These are phyloP conservation scores for Pyrenula massariospora DNA, from an alignment of 495 filamentous ascomycete species.

Conservation along the genomic window DNA sequence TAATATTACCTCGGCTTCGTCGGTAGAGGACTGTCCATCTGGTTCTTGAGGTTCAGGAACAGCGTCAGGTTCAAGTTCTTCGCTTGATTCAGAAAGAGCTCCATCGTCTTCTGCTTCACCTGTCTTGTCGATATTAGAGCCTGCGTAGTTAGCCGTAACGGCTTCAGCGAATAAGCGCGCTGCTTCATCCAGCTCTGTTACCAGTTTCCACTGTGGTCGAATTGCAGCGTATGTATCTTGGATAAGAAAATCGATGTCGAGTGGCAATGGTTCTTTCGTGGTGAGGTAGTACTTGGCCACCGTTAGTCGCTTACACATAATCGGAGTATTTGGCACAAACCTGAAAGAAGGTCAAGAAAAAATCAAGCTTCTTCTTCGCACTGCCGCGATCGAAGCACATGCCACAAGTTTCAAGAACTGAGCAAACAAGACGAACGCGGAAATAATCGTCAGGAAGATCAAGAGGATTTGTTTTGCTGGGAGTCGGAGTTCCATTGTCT, in stretches of 20 bases:
- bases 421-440: conserved; percentile 79
- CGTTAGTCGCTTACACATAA: conserved; percentile 10
- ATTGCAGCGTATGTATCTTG: conserved; percentile 81
- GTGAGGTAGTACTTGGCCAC: conserved; percentile 73
- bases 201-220: conserved; percentile 85
- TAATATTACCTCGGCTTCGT: conserved; percentile 40
- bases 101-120: conserved; percentile 58
- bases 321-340: conserved; percentile 15
- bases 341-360: conserved; percentile 94
- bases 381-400: conserved; percentile 90
- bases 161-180: conserved; percentile 75
- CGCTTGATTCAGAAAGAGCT: conserved; percentile 51
- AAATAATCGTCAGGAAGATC: conserved; percentile 95
- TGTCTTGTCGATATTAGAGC: conserved; percentile 53
- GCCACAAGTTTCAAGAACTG: conserved; percentile 86
- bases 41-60: conserved; percentile 36
- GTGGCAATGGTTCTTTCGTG: conserved; percentile 84
- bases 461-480: conserved; percentile 58
- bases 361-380: conserved; percentile 94
- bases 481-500: conserved; percentile 69
- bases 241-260: conserved; percentile 95
- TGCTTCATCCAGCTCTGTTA: conserved; percentile 70
- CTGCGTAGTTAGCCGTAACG: conserved; percentile 78
- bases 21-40: conserved; percentile 45
- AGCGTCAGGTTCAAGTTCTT: conserved; percentile 44